Base-by-base conservation (phyloP, 1,284 basidiomycete species). In the Ceratobasidium sp. region DNA sequence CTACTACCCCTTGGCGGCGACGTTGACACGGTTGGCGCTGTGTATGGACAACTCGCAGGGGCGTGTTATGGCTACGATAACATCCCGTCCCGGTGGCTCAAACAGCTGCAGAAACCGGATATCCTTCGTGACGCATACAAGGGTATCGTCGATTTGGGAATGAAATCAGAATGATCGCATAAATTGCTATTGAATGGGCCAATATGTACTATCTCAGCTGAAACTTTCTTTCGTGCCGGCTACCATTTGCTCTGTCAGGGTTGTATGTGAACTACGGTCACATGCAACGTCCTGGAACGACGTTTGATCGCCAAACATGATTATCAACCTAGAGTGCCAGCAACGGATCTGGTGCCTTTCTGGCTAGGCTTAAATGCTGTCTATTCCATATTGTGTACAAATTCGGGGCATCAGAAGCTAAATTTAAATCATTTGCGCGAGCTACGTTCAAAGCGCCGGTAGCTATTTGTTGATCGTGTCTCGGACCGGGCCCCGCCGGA, bases 21-120 rank as follows among this genome's bases (percentile, higher is more conserved):
- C 34, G 72, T 70, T n/a, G 72, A 72, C 38, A 71, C 72, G 15
- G 68, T 71, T 3, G 31, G 72, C 15, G 68, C 70, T 4, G 70
- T 72, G 10, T 72, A 72, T 31, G 72, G 68, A 3, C 47, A 67
- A 27, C 42, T 71, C 3, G 72, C 70, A 1, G 72, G 72, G 10
- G 60, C 71, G 3, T 52, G 45, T 15, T 72, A 64, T 56, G 71
- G 71, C 8, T 56, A 56, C 43, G 69, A 68, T 1, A 64, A 64
- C 22, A 70, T 72, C 4, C 71, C 71, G 3, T 17, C 43, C 17
- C 25, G 71, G 42, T 72, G 71, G 71, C 20, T 70, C 17, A 45
- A 70, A 7, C 49, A 31, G 8, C 56, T 72, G 27, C 62, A 70
- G 43, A 54, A 45, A 42, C 62, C 34, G 42, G 70, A 68, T 4